Conservation (phyloP, 2,329 filamentous ascomycete species). For the Epichloe typhina region DNA sequence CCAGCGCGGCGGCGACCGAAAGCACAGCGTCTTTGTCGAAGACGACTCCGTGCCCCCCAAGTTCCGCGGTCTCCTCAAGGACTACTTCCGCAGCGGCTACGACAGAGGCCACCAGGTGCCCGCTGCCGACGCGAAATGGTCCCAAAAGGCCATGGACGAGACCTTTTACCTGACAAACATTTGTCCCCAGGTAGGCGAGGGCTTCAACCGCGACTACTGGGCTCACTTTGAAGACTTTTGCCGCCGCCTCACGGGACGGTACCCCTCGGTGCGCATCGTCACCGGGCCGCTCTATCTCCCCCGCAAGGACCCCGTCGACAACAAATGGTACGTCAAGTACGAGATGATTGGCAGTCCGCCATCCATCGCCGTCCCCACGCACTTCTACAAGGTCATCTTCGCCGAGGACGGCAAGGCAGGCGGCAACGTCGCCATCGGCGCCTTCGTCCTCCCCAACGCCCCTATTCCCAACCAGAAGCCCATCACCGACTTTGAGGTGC, state of each 20-base stretch:
- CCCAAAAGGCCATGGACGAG: constrained; percentile 83
- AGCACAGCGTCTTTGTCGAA: constrained; percentile 71
- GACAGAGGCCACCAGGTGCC: constrained; percentile 96
- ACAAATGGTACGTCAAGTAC: constrained; percentile 91
- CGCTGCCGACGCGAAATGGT: constrained; percentile 93
- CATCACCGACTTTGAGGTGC: constrained; percentile 85
- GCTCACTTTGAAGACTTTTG: constrained; percentile 98
- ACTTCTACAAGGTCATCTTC: constrained; percentile 99
- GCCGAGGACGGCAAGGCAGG: constrained; percentile 64
- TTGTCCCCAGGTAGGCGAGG: constrained; percentile 95
- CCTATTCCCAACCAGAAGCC: constrained; percentile 78
- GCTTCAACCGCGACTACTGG: constrained; percentile 99
- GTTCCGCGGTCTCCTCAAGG: constrained; percentile 81
- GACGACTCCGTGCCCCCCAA: constrained; percentile 66
- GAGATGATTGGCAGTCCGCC: constrained; percentile 92
- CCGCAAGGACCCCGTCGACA: constrained; percentile 64
- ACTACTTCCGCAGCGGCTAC: constrained; percentile 91
- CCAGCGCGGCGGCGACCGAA: constrained; percentile 64
- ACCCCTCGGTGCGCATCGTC: constrained; percentile 80
- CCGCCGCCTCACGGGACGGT: constrained; percentile 63
- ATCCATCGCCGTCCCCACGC: constrained; percentile 89
- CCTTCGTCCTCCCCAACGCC: constrained; percentile 91
- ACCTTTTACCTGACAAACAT: constrained; percentile 93
- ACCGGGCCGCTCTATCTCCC: constrained; percentile 92
- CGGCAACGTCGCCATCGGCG: constrained; percentile 75